A percentile compares a stretch with the other conserved stretches of the same genome.
Evolutionary conservation across 164 flowering plant species (phyloP).

Genomic region (Paratinospora sagittata): DNA sequence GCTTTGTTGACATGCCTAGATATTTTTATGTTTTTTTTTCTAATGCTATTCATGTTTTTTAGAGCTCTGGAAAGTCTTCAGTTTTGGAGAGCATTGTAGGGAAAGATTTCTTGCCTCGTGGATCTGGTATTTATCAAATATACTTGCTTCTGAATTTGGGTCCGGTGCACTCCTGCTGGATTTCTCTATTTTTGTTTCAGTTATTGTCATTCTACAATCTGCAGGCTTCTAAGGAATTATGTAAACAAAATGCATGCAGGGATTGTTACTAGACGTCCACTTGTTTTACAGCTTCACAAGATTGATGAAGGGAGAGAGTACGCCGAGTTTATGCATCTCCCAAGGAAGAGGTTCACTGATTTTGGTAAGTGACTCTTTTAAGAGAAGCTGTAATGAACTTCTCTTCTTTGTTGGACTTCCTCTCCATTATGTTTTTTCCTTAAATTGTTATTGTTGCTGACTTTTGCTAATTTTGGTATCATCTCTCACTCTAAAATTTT

Average conservation of each 20-base stretch:
- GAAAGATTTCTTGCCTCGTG: slow-evolving; percentile 80
- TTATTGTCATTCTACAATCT: not conserved
- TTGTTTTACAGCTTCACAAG: slow-evolving; percentile 86
- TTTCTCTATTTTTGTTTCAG: not conserved
- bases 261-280: slow-evolving; percentile 88
- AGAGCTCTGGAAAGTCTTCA: slow-evolving; percentile 82
- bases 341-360: slow-evolving; percentile 73
- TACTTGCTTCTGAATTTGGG: not conserved
- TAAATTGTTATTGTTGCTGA: too few relatives aligned
- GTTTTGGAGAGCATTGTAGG: slow-evolving; percentile 81
- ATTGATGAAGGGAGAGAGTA: slow-evolving; percentile 79
- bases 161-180: not conserved
- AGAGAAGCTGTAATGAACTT: not conserved
- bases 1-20: not conserved
- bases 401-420: not conserved
- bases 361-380: slow-evolving; percentile 42
- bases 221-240: not conserved
- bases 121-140: slow-evolving; percentile 46
- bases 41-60: slow-evolving; percentile 4
- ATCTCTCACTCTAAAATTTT: not conserved
- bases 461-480: not conserved
- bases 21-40: not conserved
- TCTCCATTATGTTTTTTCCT: not conserved
- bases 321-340: slow-evolving; percentile 87
- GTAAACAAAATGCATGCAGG: slow-evolving; percentile 62